Conservation (phyloP, 305 asterid species). For the Fraxinus nigra region DNA sequence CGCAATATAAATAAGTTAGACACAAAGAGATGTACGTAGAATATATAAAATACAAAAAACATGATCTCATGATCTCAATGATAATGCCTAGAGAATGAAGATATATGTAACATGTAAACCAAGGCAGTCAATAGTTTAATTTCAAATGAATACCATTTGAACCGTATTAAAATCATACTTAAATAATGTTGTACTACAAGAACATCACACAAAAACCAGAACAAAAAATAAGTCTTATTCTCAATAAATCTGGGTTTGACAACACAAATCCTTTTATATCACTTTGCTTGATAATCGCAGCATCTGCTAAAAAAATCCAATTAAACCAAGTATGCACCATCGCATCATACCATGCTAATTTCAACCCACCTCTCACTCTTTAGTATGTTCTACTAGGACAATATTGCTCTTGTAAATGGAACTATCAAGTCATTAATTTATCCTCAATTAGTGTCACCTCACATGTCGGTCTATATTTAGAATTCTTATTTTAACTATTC, state of each 20-base stretch:
- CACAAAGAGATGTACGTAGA: background rate
- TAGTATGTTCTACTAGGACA: background rate
- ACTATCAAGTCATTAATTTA: background rate
- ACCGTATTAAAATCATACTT: background rate
- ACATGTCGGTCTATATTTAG: background rate
- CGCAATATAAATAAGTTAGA: slow-evolving; percentile 18
- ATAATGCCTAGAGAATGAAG: background rate
- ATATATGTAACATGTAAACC: background rate
- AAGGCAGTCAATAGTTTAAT: background rate
- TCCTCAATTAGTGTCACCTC: background rate
- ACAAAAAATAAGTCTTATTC: background rate
- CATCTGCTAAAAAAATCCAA: background rate
- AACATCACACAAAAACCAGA: background rate
- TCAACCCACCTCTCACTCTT: background rate
- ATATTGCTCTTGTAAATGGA: background rate
- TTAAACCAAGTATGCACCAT: background rate
- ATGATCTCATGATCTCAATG: slow-evolving; percentile 10
- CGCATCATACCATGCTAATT: background rate
- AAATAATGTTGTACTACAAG: background rate
- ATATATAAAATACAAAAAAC: background rate
- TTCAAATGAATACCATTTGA: background rate
- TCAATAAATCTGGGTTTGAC: background rate
- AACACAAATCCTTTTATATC: background rate
- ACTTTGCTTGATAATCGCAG: background rate
- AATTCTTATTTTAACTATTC: background rate